Evolutionary conservation across 768 basidiomycete species (phyloP).

Genomic region (Coprinopsis marcescibilis): DNA sequence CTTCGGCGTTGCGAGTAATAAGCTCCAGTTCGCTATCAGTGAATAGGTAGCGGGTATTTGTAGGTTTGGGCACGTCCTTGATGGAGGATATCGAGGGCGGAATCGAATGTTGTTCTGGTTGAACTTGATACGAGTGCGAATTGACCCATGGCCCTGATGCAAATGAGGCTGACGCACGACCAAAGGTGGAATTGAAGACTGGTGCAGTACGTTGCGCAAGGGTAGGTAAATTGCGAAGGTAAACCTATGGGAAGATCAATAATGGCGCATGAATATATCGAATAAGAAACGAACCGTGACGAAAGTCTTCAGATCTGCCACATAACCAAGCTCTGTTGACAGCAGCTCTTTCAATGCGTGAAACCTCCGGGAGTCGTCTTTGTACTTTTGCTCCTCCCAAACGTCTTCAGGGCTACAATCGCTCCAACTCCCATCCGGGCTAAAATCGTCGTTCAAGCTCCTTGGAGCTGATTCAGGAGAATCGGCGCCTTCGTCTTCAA

Average conservation of each 20-base stretch:
- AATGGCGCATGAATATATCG: conserved; percentile 1
- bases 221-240: conserved; percentile 52
- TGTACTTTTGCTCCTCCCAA: conserved; percentile 28
- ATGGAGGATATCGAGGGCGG: conserved; percentile 18
- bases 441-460: conserved; percentile 17
- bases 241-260: conserved; percentile 41
- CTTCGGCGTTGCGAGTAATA: conserved; percentile 62
- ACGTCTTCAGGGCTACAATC: conserved; percentile 24
- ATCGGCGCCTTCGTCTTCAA: conserved; percentile 19
- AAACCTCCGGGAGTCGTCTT: conserved; percentile 47
- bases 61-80: conserved; percentile 25
- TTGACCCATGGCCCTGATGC: conserved; percentile 40
- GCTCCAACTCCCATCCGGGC: conserved; percentile 21
- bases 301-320: conserved; percentile 70
- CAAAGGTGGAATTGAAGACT: conserved; percentile 27
- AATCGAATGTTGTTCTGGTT: conserved; percentile 11
- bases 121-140: conserved; percentile 25
- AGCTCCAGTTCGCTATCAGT: conserved; percentile 50
- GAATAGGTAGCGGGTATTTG: conserved; percentile 46
- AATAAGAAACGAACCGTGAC: conserved; percentile 50
- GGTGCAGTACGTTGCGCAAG: conserved; percentile 39
- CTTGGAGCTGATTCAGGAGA: conserved; percentile 13
- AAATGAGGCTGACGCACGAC: conserved; percentile 37
- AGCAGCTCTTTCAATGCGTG: conserved; percentile 85
- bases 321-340: conserved; percentile 78